phyloP scores from a whole-genome alignment of 768 basidiomycete species.

The Suillus paluster region DNA sequence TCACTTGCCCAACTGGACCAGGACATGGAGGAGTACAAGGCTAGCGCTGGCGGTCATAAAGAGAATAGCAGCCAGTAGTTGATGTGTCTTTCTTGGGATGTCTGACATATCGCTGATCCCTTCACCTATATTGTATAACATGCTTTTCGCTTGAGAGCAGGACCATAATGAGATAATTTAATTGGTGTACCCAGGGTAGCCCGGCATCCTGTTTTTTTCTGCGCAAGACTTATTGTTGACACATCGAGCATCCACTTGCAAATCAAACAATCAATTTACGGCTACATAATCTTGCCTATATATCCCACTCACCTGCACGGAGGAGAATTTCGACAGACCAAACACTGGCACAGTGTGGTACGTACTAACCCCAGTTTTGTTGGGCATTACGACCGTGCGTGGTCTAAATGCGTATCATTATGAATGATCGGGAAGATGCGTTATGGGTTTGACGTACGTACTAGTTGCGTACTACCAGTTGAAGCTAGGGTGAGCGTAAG shows the following conservation, averaged over 20 bases:
- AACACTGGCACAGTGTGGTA: too few species aligned
- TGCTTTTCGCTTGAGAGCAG: neutral
- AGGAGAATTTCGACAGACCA: neutral
- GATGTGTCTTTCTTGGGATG: neutral
- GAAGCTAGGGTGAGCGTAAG: neutral
- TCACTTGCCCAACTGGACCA: conserved; percentile 66
- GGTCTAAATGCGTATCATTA: neutral
- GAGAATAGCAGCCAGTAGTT: conserved; percentile 15
- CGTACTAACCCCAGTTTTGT: neutral
- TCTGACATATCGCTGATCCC: neutral
- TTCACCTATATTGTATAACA: conserved; percentile 9
- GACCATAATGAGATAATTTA: neutral
- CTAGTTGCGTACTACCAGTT: too few species aligned
- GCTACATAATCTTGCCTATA: neutral
- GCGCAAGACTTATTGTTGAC: neutral
- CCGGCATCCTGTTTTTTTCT: neutral
- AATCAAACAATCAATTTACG: neutral
- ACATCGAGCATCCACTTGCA: neutral
- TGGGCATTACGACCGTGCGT: neutral
- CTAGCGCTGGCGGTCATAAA: conserved; percentile 34
- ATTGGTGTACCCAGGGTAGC: neutral
- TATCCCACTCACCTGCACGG: too few species aligned
- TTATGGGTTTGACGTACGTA: neutral
- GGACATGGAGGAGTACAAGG: conserved; percentile 83
- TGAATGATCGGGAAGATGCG: neutral